Conservation (phyloP, 2,329 filamentous ascomycete species). For the Aspergillus texensis region DNA sequence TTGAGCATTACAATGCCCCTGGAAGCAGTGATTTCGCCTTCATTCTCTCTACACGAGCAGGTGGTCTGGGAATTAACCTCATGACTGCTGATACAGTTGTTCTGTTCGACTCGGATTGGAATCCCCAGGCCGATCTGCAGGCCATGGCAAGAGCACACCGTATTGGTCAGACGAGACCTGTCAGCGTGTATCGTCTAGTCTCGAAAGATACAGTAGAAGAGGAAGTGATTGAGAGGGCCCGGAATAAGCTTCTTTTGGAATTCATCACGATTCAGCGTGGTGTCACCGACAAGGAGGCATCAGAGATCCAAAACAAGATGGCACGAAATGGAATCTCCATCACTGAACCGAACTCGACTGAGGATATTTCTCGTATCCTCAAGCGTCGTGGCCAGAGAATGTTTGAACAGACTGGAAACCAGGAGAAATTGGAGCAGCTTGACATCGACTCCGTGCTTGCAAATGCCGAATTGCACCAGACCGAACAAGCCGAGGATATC, state of each 20-base stretch:
- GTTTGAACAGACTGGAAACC: slow-evolving; percentile 97
- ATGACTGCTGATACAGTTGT: slow-evolving; percentile 99
- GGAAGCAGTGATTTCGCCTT: slow-evolving; percentile 97
- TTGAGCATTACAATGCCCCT: slow-evolving; percentile 98
- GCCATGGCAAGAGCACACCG: slow-evolving; percentile 98
- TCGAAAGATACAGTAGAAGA: slow-evolving; percentile 99
- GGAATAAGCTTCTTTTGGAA: slow-evolving; percentile 96
- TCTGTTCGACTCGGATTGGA: slow-evolving; percentile 95
- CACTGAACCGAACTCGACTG: slow-evolving; percentile 83
- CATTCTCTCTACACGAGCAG: slow-evolving; percentile 88
- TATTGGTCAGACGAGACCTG: slow-evolving; percentile 93
- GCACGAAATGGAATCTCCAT: slow-evolving; percentile 59
- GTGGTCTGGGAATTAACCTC: slow-evolving; percentile 96
- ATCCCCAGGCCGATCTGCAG: slow-evolving; percentile 95
- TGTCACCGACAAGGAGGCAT: slow-evolving; percentile 89
- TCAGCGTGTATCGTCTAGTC: slow-evolving; percentile 93
- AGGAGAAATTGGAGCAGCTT: slow-evolving; percentile 92
- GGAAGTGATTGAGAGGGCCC: slow-evolving; percentile 91
- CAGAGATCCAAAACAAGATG: slow-evolving; percentile 80
- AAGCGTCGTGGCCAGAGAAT: slow-evolving; percentile 99
- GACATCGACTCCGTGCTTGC: slow-evolving; percentile 97
- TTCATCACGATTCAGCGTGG: slow-evolving; percentile 97
- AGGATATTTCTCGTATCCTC: slow-evolving; percentile 93
- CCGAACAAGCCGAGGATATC: slow-evolving; percentile 90
- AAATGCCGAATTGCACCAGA: slow-evolving; percentile 96